A percentile compares a stretch with the other conserved stretches of the same genome.
Conservation (phyloP, 2,329 filamentous ascomycete genomes). For the Monilinia laxa region DNA sequence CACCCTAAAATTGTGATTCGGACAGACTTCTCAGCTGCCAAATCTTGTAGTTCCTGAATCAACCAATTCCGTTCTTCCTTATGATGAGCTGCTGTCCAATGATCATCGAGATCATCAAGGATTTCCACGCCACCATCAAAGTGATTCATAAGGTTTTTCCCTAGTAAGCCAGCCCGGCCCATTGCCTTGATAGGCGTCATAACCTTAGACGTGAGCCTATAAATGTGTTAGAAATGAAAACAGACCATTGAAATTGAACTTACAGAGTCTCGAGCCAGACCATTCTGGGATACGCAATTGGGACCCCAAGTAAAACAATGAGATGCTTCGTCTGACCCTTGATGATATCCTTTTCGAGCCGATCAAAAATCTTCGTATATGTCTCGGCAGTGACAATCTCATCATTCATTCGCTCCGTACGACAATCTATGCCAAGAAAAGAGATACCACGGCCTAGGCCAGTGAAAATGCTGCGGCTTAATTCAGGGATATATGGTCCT, state of each 20-base stretch:
- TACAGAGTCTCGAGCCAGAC: constrained; percentile 72
- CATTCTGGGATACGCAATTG: constrained; percentile 75
- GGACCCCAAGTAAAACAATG: constrained; percentile 81
- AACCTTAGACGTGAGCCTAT: constrained; percentile 73
- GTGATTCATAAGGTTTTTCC: constrained; percentile 74
- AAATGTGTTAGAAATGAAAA: constrained; percentile 39
- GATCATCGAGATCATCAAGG: constrained; percentile 87
- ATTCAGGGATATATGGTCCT: constrained; percentile 87
- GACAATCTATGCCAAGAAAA: constrained; percentile 84
- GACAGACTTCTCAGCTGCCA: constrained; percentile 89
- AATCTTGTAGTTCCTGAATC: constrained; percentile 86
- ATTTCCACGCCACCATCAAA: constrained; percentile 92
- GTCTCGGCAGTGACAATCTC: constrained; percentile 78
- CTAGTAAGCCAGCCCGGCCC: constrained; percentile 76
- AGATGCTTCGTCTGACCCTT: constrained; percentile 87
- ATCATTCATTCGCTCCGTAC: constrained; percentile 83
- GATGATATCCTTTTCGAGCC: constrained; percentile 77
- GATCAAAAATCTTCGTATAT: constrained; percentile 83
- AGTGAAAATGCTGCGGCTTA: constrained; percentile 83
- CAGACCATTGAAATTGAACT: constrained; percentile 39
- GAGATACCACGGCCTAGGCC: constrained; percentile 75
- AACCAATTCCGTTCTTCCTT: constrained; percentile 85
- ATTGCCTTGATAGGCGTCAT: constrained; percentile 90
- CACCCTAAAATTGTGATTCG: constrained; percentile 84
- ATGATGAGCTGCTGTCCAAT: constrained; percentile 96